These are phyloP conservation scores for Exophiala calicioides DNA, from an alignment of 2,329 filamentous ascomycete genomes.

Conservation along the genomic window DNA sequence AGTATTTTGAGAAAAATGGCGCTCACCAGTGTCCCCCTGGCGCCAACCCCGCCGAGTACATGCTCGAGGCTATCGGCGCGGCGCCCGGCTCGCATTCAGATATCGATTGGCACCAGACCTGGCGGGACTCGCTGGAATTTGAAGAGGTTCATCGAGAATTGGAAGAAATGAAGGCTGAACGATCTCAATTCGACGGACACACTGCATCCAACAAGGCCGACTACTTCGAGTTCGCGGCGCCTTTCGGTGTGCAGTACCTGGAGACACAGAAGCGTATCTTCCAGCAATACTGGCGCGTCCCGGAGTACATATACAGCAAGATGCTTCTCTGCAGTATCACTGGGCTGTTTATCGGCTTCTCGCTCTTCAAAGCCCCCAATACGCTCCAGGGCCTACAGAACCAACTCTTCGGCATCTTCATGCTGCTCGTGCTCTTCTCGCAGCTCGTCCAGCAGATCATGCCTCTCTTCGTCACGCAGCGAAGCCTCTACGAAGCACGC, in stretches of 20 bases:
- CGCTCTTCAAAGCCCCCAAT: constrained; percentile 24
- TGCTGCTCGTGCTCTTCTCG: constrained; percentile 30
- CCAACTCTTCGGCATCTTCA: constrained; percentile 33
- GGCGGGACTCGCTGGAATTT: constrained; percentile 62
- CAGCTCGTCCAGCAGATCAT: constrained; percentile 52
- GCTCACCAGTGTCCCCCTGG: constrained; percentile 59
- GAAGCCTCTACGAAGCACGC: constrained; percentile 61
- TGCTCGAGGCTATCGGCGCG: constrained; percentile 62
- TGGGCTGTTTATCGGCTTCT: constrained; percentile 36
- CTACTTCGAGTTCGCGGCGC: constrained; percentile 75
- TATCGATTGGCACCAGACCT: constrained; percentile 66
- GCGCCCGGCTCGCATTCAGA: constrained; percentile 64
- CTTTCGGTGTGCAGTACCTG: constrained; percentile 66
- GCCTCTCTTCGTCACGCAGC: constrained; percentile 59
- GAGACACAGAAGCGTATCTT: constrained; percentile 74
- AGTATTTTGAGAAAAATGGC: constrained; percentile 67
- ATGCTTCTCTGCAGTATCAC: constrained; percentile 63
- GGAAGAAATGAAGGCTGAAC: constrained; percentile 66
- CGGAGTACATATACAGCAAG: constrained; percentile 85
- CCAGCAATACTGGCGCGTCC: constrained; percentile 85
- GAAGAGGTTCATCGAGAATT: constrained; percentile 56
- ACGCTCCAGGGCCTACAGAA: constrained; percentile 33
- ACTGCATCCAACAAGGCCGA: constrained; percentile 43
- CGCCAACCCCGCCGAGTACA: constrained; percentile 76
- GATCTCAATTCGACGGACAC: constrained; percentile 56